Conservation (phyloP, 2,329 filamentous ascomycete genomes). For the Scedosporium dehoogii region DNA sequence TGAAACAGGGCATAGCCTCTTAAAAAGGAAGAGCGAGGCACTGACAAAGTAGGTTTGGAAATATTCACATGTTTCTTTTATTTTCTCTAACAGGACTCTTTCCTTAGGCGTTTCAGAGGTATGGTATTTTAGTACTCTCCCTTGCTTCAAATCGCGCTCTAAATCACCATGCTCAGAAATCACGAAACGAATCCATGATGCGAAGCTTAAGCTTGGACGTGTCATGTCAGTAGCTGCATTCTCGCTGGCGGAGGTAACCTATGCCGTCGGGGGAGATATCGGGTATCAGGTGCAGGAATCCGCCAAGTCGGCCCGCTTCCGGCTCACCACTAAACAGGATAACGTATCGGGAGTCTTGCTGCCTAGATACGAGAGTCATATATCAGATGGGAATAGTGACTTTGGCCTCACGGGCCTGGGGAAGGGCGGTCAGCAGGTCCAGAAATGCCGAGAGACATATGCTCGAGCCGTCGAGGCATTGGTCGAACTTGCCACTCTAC, state of each 20-base stretch:
- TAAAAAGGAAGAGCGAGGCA: conserved; percentile 97
- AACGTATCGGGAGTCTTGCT: conserved; percentile 96
- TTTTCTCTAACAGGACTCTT: conserved; percentile 1
- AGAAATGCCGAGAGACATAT: conserved; percentile 91
- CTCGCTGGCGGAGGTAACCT: conserved; percentile 93
- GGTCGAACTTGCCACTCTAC: conserved; percentile 87
- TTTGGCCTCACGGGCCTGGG: conserved; percentile 93
- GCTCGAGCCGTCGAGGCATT: conserved; percentile 90
- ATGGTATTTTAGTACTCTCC: conserved; percentile 9
- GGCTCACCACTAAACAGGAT: conserved; percentile 90
- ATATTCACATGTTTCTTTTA: background rate
- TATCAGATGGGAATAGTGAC: conserved; percentile 83
- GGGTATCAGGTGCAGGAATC: conserved; percentile 97
- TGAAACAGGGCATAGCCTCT: conserved; percentile 81
- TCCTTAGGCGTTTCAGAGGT: conserved; percentile 78
- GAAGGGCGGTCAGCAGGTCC: conserved; percentile 95
- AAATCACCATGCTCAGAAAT: conserved; percentile 54
- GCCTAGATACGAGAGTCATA: conserved; percentile 86
- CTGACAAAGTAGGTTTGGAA: conserved; percentile 69
- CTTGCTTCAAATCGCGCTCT: background rate
- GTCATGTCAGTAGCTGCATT: conserved; percentile 99
- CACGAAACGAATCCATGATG: conserved; percentile 92
- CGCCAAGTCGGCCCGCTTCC: conserved; percentile 84
- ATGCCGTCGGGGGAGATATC: conserved; percentile 91
- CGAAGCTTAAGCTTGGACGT: conserved; percentile 97